Evolutionary conservation across 2,329 filamentous ascomycete genomes (phyloP).

Genomic region (Penicillium sp.): DNA sequence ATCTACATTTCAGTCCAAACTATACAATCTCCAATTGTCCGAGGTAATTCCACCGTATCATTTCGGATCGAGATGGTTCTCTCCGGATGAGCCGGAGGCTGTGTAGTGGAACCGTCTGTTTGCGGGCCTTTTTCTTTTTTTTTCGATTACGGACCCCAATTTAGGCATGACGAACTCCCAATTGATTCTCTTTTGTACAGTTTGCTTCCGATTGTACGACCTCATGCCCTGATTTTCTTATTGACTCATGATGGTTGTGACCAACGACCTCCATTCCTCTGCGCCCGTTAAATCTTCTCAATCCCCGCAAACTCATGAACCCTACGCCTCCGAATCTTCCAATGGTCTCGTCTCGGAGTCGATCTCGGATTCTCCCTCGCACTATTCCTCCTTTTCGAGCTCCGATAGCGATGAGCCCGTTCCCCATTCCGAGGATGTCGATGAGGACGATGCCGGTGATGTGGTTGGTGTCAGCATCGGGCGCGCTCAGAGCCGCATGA

Average conservation of each 20-base stretch:
- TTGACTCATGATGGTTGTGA: conserved; percentile 4
- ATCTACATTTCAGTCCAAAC: too few relatives aligned
- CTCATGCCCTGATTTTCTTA: conserved; percentile 7
- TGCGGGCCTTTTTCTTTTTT: conserved; percentile 1
- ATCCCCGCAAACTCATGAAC: conserved; percentile 4
- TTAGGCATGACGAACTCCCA: too few relatives aligned
- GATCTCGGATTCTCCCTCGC: conserved; percentile 17
- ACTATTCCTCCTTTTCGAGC: conserved; percentile 24
- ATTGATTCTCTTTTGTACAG: too few relatives aligned
- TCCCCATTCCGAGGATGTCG: conserved; percentile 17
- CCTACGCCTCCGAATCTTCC: conserved; percentile 21
- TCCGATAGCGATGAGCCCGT: conserved; percentile 30
- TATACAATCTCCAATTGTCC: too few relatives aligned
- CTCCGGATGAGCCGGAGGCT: conserved; percentile 23
- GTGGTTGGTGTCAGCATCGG: conserved; percentile 57
- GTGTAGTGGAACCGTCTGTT: conserved; percentile 18
- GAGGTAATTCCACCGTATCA: too few relatives aligned
- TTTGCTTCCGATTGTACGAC: conserved; percentile 5
- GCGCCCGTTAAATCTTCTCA: background rate
- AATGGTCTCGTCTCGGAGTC: conserved; percentile 16
- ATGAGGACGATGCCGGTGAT: conserved; percentile 34
- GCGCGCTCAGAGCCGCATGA: conserved; percentile 51
- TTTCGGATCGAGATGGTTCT: too few relatives aligned
- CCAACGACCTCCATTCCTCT: background rate
- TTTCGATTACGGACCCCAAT: too few relatives aligned